Evolutionary conservation across 164 flowering plant species (phyloP).

Genomic region (Amborella trichopoda): DNA sequence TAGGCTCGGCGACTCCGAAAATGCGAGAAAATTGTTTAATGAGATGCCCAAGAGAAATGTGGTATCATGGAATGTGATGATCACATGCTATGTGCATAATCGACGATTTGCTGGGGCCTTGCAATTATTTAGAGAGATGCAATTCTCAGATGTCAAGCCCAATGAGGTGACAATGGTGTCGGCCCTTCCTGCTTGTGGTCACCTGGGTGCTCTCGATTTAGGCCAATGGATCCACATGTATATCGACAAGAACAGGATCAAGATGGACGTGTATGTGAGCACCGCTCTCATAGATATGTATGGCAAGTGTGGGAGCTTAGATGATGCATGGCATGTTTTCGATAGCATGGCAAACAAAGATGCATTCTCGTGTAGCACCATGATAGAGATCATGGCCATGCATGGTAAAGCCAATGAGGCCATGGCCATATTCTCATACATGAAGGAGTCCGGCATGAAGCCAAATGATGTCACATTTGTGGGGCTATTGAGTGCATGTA

Average conservation of each 20-base stretch:
- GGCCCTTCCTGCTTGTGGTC: conserved; percentile 23
- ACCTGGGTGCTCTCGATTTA: conserved; percentile 18
- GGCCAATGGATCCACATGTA: conserved; percentile 21
- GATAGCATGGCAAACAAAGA: conserved; percentile 9
- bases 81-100: conserved; percentile 13
- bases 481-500: conserved; percentile 21
- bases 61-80: conserved; percentile 23
- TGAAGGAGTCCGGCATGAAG: conserved; percentile 12
- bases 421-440: conserved; percentile 12
- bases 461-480: conserved; percentile 21
- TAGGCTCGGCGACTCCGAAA: conserved; percentile 12
- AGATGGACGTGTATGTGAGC: conserved; percentile 12
- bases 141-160: conserved; percentile 14
- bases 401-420: conserved; percentile 19
- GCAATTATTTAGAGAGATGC: conserved; percentile 21
- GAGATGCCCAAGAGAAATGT: conserved; percentile 19
- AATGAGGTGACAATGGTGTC: conserved; percentile 21
- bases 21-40: conserved; percentile 9
- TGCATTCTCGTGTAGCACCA: conserved; percentile 16
- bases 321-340: conserved; percentile 12
- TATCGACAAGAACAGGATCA: conserved; percentile 7
- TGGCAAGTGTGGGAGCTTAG: conserved; percentile 16
- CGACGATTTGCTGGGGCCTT: conserved; percentile 14
- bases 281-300: conserved; percentile 16
- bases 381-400: conserved; percentile 17